Base-by-base conservation (phyloP, 768 basidiomycete genomes). In the Macrocybe gigantea region DNA sequence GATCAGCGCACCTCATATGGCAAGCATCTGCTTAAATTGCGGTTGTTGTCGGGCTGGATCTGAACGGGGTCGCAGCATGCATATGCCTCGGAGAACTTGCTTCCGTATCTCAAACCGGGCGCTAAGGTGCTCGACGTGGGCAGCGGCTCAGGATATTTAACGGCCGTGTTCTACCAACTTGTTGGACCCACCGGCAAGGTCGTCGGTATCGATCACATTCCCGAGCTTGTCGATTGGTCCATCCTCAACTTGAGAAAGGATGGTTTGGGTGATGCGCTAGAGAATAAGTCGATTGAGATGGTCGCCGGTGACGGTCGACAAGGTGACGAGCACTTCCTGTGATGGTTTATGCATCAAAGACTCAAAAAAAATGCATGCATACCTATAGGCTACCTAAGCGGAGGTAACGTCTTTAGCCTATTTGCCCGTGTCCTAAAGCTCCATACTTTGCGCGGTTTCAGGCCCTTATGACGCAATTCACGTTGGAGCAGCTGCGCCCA, bases 1-100 rank as follows among this genome's bases (percentile, higher is more conserved):
- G 0, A 97, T 99, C 52, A 91, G 88, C 35, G 95, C 95, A 0
- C 95, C 95, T 1, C 95, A 99, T 62, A 98, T 98, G 94, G 88
- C 22, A 22, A 22, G 22, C 22, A 22, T 85, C n/a, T 45, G 60
- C 58, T 37, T 31, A 1, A 33, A 41, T 30, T 38, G 30, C n/a
- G 31, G 31, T 36, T 12, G 29, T 22, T 34, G 11, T 10, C 15
- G 5, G 41, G 42, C 44, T 13, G 11, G 30, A 30, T 40, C 13
- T 38, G 47, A 13, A 45, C 7, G 15, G 8, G 29, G n/a, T 13
- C 44, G 5, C 50, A 88, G 87, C 93, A 96, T 52, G 93, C 92
- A 0, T 82, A 93, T 51, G 93, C 95, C 0, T 61, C 78, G 3
- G 86, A 94, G 59, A 77, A 87, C 49, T 77, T 96, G 8, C 72